Base-by-base conservation (phyloP, 176 grass and related monocot species). In the Aegilops speltoides region DNA sequence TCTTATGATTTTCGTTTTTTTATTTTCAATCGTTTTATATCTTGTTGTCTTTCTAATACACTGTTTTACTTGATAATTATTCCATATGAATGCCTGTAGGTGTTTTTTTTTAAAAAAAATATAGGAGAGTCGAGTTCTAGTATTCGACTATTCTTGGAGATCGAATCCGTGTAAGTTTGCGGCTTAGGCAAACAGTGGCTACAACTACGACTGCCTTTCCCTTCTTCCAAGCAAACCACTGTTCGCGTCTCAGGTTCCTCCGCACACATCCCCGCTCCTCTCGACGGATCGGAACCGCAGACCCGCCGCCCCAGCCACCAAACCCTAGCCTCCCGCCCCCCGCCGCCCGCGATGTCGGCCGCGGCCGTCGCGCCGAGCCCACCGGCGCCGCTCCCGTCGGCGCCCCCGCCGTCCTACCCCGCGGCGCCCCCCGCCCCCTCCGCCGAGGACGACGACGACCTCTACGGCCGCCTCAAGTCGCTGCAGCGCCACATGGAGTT, bases 401-500 rank as follows among this genome's bases (percentile, higher is more conserved):
- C 62, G 2, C 86, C 87, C 64, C 87, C 89, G 0, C 89, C 85
- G 13, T 92, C 87, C 16, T 91, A 94, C 73, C 82, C 89, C 17
- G 57, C 90, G 38, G 24, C 64, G 13, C 56, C 48, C 7, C 61
- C 73, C 43, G 77, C 78, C 61, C 38, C 79, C 24, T 24, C 73
- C 23, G 73, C 78, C 7, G 95, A 89, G 41, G 95, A 89, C 52
- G 93, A 90, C 2, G 96, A 95, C 64, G 96, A 98, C 76, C 96
- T 98, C 3, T 98, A 95, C 79, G 90, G 96, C 36, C 93, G 96
- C 67, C 91, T 92, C 83, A 98, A 98, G 72, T 90, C 96, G 8
- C 93, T 93, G 34, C 93, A 98, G 88, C 96, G 93, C 10, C 93
- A 95, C 90, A 88, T 98, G 77, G 96, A 98, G 68, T 98, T 98